Conservation (phyloP, 176 grass and related monocot species). For the Chloris gayana region DNA sequence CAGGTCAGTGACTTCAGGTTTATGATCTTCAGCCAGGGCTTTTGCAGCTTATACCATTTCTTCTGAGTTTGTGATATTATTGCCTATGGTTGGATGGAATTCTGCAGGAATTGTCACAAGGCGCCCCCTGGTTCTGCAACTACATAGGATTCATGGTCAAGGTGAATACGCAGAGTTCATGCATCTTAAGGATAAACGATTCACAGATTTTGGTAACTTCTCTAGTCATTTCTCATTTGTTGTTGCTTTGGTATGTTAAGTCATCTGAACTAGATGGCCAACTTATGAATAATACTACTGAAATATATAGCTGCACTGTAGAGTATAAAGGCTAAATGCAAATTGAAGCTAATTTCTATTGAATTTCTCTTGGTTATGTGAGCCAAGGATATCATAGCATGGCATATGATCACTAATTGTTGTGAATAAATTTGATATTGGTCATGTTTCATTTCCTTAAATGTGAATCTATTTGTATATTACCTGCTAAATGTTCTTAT, state of each 20-base stretch:
- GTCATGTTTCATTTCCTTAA: not conserved
- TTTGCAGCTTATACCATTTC: not conserved
- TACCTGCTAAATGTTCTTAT: not conserved
- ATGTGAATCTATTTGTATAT: not conserved
- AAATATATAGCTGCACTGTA: not conserved
- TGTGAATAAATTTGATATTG: conserved; percentile 19
- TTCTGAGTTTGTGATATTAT: not conserved
- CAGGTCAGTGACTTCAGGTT: conserved; percentile 51
- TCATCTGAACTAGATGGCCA: not conserved
- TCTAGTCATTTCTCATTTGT: not conserved
- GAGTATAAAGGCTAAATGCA: not conserved
- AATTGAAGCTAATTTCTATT: conserved; percentile 7
- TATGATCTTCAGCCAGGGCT: not conserved
- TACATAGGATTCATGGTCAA: conserved; percentile 85
- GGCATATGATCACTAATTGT: not conserved
- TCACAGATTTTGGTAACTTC: conserved; percentile 90
- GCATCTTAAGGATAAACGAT: conserved; percentile 79
- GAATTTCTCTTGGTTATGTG: not conserved
- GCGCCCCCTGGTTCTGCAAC: conserved; percentile 86
- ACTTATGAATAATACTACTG: conserved; percentile 10
- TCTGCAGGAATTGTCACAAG: conserved; percentile 88
- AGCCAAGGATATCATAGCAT: not conserved
- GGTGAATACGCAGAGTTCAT: conserved; percentile 94
- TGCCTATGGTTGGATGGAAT: not conserved
- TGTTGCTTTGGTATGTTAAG: not conserved